phyloP scores from a whole-genome alignment of 495 filamentous ascomycete genomes.

The Penicillium robsamsonii region DNA sequence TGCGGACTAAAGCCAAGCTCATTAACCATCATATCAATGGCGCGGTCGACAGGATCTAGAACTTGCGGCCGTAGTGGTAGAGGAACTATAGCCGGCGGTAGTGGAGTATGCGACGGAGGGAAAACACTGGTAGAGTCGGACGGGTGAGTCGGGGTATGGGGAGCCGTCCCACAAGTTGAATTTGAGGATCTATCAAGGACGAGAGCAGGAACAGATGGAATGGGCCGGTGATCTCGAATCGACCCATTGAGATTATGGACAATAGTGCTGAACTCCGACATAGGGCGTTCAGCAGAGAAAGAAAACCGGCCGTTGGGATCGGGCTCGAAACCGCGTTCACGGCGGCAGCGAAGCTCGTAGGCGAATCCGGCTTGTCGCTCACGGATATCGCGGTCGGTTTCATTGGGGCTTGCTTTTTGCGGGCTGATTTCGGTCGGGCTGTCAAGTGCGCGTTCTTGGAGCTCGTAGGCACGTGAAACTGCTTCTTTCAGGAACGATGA shows the following conservation, averaged over 20 bases:
- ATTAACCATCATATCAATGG: slow-evolving; percentile 46
- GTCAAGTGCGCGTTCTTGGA: slow-evolving; percentile 33
- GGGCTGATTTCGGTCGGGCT: slow-evolving; percentile 5
- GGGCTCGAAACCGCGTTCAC: slow-evolving; percentile 16
- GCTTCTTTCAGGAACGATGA: slow-evolving; percentile 64
- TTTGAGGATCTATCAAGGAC: slow-evolving; percentile 15
- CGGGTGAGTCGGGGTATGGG: slow-evolving; percentile 15
- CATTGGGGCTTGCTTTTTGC: slow-evolving; percentile 12
- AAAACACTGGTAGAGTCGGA: neutral
- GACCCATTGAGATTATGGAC: slow-evolving; percentile 33
- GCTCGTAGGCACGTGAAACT: slow-evolving; percentile 57
- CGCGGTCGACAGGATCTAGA: slow-evolving; percentile 52
- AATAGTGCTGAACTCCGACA: slow-evolving; percentile 44
- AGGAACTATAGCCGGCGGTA: slow-evolving; percentile 11
- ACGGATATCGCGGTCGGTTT: slow-evolving; percentile 24
- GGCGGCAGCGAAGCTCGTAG: slow-evolving; percentile 20
- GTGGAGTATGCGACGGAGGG: neutral
- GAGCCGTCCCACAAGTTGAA: slow-evolving; percentile 15
- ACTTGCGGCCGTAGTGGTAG: slow-evolving; percentile 39
- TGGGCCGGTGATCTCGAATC: slow-evolving; percentile 4
- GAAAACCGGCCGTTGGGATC: slow-evolving; percentile 31
- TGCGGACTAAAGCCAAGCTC: slow-evolving; percentile 48
- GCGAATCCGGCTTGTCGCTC: slow-evolving; percentile 40
- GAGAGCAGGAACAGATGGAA: slow-evolving; percentile 20
- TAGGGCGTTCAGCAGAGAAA: slow-evolving; percentile 45